phyloP scores from a whole-genome alignment of 2,329 filamentous ascomycete genomes.

The Aureobasidium sp. region DNA sequence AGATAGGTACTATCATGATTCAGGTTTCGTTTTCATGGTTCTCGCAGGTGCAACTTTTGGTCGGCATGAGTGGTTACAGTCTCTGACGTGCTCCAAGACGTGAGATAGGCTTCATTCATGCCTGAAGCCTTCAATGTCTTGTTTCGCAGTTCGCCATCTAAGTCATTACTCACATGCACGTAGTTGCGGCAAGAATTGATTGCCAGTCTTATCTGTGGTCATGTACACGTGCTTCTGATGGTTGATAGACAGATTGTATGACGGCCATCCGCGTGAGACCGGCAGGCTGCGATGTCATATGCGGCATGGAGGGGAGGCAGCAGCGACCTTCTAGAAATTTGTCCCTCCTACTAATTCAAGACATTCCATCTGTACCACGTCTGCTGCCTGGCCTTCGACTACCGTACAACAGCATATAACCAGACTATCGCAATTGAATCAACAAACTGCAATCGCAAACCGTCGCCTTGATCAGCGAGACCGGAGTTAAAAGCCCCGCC shows the following conservation, averaged over 20 bases:
- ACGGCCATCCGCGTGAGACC: conserved; percentile 1
- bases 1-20: too few species aligned
- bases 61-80: background rate
- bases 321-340: background rate
- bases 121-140: too few species aligned
- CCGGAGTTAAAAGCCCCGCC: background rate
- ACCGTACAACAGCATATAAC: background rate
- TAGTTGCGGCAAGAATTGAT: background rate
- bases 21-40: too few species aligned
- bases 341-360: background rate
- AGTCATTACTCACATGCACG: background rate
- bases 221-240: background rate
- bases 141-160: background rate
- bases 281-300: background rate
- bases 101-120: background rate
- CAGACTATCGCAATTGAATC: background rate
- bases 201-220: background rate
- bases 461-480: background rate
- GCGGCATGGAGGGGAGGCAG: background rate
- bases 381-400: background rate
- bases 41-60: too few species aligned
- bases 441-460: background rate
- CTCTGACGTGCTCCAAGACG: background rate
- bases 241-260: background rate
- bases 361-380: background rate